These are phyloP conservation scores for Thermomucor indicae-seudaticae DNA, from an alignment of 371 early-diverging fungal genomes.

Conservation along the genomic window DNA sequence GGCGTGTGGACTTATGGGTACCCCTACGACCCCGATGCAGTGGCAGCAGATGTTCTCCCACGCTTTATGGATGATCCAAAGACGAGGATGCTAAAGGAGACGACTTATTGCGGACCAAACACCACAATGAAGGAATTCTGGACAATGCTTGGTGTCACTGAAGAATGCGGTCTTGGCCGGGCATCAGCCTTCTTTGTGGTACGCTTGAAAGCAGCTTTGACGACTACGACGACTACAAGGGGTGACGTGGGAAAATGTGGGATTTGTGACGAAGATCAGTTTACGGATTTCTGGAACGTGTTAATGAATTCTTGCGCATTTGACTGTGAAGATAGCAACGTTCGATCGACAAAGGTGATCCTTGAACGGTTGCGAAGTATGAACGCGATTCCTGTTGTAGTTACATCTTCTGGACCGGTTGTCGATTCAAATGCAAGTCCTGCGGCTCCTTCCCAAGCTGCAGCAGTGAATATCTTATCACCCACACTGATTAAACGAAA, in stretches of 20 bases:
- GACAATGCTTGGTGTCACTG: conserved; percentile 63
- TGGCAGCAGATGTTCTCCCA: conserved; percentile 55
- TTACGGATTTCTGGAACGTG: not conserved
- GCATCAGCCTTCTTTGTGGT: conserved; percentile 59
- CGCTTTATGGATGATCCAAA: conserved; percentile 71
- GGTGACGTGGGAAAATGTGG: not conserved
- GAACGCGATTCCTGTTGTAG: too few species aligned
- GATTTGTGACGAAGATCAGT: not conserved
- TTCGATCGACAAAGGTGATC: too few species aligned
- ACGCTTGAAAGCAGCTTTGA: too few species aligned
- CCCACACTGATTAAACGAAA: too few species aligned
- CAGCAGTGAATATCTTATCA: not conserved
- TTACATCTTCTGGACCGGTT: too few species aligned
- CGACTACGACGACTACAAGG: not conserved
- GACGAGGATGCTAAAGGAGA: conserved; percentile 15
- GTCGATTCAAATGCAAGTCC: too few species aligned
- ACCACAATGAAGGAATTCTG: conserved; percentile 60
- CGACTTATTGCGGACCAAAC: too few species aligned
- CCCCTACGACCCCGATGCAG: conserved; percentile 42
- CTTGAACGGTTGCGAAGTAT: too few species aligned
- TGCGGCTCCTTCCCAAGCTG: not conserved
- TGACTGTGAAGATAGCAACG: too few species aligned
- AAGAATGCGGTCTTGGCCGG: conserved; percentile 75
- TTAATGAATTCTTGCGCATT: too few species aligned
- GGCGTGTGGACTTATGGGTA: conserved; percentile 62